Evolutionary conservation across 352 stramenopile species (phyloP).

Genomic region (Globisporangium splendens): DNA sequence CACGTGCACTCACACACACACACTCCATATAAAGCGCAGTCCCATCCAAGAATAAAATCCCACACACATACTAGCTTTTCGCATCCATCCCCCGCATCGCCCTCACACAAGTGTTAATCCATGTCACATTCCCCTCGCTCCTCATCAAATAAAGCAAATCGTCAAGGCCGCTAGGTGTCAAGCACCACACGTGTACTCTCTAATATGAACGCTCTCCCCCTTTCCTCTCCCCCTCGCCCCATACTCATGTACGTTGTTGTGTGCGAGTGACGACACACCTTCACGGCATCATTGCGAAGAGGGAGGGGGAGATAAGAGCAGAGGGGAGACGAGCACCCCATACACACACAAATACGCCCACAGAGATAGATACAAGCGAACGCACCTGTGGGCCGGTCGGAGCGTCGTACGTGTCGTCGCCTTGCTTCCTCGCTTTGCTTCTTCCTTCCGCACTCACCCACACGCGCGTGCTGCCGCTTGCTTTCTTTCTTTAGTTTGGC

Average conservation of each 20-base stretch:
- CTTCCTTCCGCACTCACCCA: no score
- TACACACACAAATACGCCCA: slow-evolving; percentile 1
- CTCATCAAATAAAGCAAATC: not conserved
- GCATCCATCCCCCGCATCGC: no score
- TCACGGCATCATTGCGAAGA: not conserved
- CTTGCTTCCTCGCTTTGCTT: not conserved
- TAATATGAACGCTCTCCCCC: not conserved
- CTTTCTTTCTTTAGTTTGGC: slow-evolving; percentile 13
- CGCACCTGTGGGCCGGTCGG: not conserved
- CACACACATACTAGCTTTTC: no score
- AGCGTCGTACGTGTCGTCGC: not conserved
- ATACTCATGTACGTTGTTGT: not conserved
- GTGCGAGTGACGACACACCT: slow-evolving; percentile 10
- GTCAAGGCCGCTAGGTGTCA: no score
- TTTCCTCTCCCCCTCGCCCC: not conserved
- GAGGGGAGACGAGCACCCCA: not conserved
- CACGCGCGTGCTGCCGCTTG: not conserved
- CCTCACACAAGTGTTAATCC: not conserved
- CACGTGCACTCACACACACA: not conserved
- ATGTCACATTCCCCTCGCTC: not conserved
- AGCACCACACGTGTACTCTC: not conserved
- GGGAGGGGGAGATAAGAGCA: not conserved
- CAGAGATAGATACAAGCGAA: slow-evolving; percentile 4
- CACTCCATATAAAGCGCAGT: not conserved
- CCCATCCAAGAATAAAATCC: not conserved